Percentiles rank a stretch among this genome's conserved stretches.
These are phyloP conservation scores for Populus tremula DNA, from an alignment of 345 rosid species.

Conservation along the genomic window DNA sequence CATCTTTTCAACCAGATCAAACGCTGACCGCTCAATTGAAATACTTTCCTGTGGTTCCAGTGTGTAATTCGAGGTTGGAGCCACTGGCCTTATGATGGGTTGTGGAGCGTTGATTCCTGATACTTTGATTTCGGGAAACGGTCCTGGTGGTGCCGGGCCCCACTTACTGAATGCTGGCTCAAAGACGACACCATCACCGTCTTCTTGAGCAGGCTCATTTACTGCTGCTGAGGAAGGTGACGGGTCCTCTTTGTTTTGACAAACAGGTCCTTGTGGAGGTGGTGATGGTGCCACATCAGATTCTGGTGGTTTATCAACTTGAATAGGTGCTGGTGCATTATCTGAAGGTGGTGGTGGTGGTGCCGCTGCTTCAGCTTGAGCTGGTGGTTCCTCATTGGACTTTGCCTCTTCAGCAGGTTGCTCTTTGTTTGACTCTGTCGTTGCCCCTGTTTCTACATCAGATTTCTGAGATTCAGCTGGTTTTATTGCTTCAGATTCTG, in stretches of 20 bases:
- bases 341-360: conserved; percentile 18
- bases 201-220: background rate
- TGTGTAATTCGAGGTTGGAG: conserved; percentile 34
- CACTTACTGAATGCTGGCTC: conserved; percentile 24
- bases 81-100: conserved; percentile 43
- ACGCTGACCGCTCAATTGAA: conserved; percentile 63
- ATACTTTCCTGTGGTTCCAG: conserved; percentile 57
- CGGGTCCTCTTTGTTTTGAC: conserved; percentile 16
- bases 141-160: conserved; percentile 31
- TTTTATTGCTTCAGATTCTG: conserved; percentile 13
- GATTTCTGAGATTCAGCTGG: background rate
- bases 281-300: conserved; percentile 15
- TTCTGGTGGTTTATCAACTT: conserved; percentile 24
- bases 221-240: background rate
- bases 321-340: conserved; percentile 19
- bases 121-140: conserved; percentile 46
- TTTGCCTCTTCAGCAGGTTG: background rate
- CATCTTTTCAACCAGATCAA: conserved; percentile 95
- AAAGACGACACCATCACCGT: conserved; percentile 29
- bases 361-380: conserved; percentile 14
- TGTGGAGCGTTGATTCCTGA: conserved; percentile 42
- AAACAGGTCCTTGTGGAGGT: conserved; percentile 14
- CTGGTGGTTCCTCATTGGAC: background rate
- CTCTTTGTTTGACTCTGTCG: conserved; percentile 5
- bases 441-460: background rate